Evolutionary conservation across 306 rosid genomes (phyloP).

Genomic region (Vigna nakashimae): DNA sequence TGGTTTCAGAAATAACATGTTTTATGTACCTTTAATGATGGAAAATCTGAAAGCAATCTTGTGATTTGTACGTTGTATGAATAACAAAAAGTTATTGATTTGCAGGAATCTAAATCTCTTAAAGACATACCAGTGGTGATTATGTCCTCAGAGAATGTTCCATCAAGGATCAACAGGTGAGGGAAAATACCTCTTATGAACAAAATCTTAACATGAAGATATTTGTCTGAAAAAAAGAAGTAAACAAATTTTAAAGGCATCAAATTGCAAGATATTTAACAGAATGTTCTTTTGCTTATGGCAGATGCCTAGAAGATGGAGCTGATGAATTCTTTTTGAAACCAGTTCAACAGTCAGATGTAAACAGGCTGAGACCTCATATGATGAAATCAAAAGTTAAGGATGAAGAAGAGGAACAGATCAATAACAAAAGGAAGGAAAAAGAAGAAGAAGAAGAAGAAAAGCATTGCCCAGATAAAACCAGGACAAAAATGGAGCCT

Average conservation of each 20-base stretch:
- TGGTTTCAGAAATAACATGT: slow-evolving; percentile 1
- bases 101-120: slow-evolving; percentile 79
- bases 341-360: slow-evolving; percentile 82
- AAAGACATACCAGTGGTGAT: slow-evolving; percentile 92
- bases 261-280: neutral
- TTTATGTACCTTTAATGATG: neutral
- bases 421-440: slow-evolving; percentile 43
- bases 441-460: neutral
- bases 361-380: slow-evolving; percentile 78
- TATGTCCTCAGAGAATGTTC: slow-evolving; percentile 91
- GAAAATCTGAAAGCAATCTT: slow-evolving; percentile 15
- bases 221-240: slow-evolving; percentile 17
- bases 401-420: slow-evolving; percentile 48
- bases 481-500: slow-evolving; percentile 49
- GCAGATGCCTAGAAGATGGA: slow-evolving; percentile 90
- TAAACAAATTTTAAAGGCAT: neutral
- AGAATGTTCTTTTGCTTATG: neutral
- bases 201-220: neutral
- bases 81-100: slow-evolving; percentile 27
- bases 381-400: slow-evolving; percentile 59
- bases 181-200: neutral
- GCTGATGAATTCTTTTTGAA: slow-evolving; percentile 85
- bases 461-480: slow-evolving; percentile 45
- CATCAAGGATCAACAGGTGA: slow-evolving; percentile 84
- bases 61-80: neutral